These are phyloP conservation scores for Aspergillus udagawae DNA, from an alignment of 2,329 filamentous ascomycete genomes.

Conservation along the genomic window DNA sequence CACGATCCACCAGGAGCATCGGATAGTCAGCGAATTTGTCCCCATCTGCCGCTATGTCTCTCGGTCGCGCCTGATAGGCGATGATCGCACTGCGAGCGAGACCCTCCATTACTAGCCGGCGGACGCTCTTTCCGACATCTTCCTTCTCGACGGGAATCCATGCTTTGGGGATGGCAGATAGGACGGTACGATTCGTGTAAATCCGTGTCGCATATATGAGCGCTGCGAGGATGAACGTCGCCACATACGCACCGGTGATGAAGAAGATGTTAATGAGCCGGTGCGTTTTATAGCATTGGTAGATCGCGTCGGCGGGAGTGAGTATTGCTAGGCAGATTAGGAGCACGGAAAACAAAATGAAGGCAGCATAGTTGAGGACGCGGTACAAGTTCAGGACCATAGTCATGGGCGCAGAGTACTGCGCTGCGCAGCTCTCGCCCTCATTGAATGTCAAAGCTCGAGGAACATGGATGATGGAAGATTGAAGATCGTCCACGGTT, in stretches of 20 bases:
- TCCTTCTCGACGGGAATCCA: conserved; percentile 84
- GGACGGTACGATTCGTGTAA: conserved; percentile 75
- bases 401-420: conserved; percentile 20
- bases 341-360: conserved; percentile 70
- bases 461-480: not conserved
- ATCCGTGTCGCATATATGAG: conserved; percentile 81
- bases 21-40: conserved; percentile 24
- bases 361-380: conserved; percentile 76
- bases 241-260: conserved; percentile 69
- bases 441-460: not conserved
- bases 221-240: conserved; percentile 65
- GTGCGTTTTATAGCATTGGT: conserved; percentile 63
- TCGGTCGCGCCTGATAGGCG: conserved; percentile 71
- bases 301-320: conserved; percentile 75
- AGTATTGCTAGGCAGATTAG: conserved; percentile 71
- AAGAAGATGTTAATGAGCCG: conserved; percentile 80
- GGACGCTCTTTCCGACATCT: conserved; percentile 71
- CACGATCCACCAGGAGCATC: conserved; percentile 31
- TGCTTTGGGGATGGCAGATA: conserved; percentile 78
- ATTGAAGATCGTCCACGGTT: not conserved
- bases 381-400: conserved; percentile 56
- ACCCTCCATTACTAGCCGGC: conserved; percentile 68
- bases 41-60: conserved; percentile 50
- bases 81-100: conserved; percentile 75
- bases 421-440: conserved; percentile 9